These are phyloP conservation scores for Phalaenopsis equestris DNA, from an alignment of 106 monocot genomes.

Conservation along the genomic window DNA sequence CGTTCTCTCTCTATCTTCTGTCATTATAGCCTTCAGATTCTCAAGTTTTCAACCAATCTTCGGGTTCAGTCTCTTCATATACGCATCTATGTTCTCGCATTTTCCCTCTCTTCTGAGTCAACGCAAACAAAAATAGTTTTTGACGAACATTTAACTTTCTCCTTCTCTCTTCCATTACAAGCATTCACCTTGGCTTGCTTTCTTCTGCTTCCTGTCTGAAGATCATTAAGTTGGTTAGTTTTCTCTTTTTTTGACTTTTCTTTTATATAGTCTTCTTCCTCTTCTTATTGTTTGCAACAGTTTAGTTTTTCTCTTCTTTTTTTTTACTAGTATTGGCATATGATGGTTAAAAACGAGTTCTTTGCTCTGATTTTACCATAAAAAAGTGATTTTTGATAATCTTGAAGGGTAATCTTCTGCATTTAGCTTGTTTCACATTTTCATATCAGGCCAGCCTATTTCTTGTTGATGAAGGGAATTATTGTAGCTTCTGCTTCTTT, in stretches of 20 bases:
- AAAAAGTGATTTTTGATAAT: neutral
- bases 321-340: neutral
- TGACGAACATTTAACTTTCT: conserved; percentile 14
- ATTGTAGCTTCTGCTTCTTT: neutral
- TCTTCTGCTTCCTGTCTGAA: neutral
- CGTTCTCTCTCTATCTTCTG: conserved; percentile 1
- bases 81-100: conserved; percentile 1
- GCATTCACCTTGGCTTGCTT: neutral
- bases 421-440: neutral
- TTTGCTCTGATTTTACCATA: neutral
- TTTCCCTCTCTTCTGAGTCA: conserved; percentile 14
- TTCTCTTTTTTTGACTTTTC: no score
- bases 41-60: neutral
- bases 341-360: neutral
- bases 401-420: neutral
- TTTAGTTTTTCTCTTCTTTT: neutral
- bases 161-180: conserved; percentile 12
- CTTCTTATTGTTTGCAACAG: neutral
- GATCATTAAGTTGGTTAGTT: neutral
- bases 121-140: conserved; percentile 45
- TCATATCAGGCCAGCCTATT: neutral
- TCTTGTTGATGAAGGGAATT: neutral
- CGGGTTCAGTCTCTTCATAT: conserved; percentile 6
- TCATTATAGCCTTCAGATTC: neutral
- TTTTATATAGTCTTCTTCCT: neutral